Conservation (phyloP, 805 yeast species). For the Middelhovenomyces tepae region DNA sequence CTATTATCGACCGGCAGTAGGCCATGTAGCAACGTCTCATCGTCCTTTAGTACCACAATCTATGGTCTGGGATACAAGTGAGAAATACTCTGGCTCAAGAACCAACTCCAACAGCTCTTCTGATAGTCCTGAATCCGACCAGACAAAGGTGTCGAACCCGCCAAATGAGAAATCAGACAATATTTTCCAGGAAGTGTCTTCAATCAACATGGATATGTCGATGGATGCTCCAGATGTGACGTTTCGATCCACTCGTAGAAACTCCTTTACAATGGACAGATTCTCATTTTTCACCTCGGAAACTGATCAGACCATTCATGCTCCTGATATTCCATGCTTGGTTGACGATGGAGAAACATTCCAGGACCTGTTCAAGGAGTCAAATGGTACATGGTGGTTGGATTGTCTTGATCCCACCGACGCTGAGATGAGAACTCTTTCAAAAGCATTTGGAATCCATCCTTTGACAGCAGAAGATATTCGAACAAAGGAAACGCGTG, state of each 20-base stretch:
- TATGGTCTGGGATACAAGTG: constrained; percentile 4
- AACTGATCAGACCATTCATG: constrained; percentile 79
- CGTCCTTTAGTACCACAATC: constrained; percentile 14
- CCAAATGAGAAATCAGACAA: constrained; percentile 4
- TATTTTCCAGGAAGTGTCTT: neutral
- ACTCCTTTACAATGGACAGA: constrained; percentile 50
- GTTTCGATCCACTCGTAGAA: neutral
- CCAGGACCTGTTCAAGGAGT: constrained; percentile 58
- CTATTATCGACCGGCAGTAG: constrained; percentile 6
- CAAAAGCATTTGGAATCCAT: constrained; percentile 94
- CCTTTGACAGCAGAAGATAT: constrained; percentile 98
- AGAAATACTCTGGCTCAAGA: constrained; percentile 8
- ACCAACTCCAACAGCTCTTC: constrained; percentile 9
- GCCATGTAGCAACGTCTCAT: constrained; percentile 6
- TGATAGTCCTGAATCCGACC: constrained; percentile 8
- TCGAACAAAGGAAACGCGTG: constrained; percentile 92
- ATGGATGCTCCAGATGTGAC: constrained; percentile 4
- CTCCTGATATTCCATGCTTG: constrained; percentile 76
- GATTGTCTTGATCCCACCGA: constrained; percentile 94
- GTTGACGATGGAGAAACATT: constrained; percentile 51
- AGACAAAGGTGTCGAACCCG: constrained; percentile 7
- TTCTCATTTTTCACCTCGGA: constrained; percentile 78
- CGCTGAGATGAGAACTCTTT: constrained; percentile 82
- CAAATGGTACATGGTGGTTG: constrained; percentile 88
- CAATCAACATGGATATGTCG: neutral